Evolutionary conservation across 2,329 filamentous ascomycete genomes (phyloP).

Genomic region (Curvularia lunata): DNA sequence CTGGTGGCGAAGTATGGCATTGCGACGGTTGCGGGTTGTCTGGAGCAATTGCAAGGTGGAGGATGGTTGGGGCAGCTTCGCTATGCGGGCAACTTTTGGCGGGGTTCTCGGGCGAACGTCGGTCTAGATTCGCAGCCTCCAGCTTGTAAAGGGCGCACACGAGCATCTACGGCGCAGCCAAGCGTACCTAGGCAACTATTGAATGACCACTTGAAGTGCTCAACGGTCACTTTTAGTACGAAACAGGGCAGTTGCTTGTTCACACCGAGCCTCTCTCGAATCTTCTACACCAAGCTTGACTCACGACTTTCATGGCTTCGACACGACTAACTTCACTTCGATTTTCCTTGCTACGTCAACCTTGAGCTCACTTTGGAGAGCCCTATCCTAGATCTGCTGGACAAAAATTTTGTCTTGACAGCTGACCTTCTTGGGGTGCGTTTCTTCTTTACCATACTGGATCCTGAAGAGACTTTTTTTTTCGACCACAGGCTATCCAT

Average conservation of each 20-base stretch:
- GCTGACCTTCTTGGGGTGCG: too few species aligned
- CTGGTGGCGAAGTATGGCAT: constrained; percentile 85
- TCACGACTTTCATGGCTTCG: constrained; percentile 1
- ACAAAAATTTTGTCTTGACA: too few species aligned
- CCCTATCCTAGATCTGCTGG: background rate
- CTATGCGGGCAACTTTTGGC: constrained; percentile 37
- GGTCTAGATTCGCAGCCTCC: constrained; percentile 10
- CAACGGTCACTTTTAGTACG: background rate
- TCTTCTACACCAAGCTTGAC: background rate
- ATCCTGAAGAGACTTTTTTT: too few species aligned
- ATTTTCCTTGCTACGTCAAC: background rate
- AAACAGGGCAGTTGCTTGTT: background rate
- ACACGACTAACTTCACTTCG: background rate
- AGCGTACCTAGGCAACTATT: background rate
- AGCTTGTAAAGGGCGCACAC: background rate
- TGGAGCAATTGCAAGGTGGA: constrained; percentile 20
- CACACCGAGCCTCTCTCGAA: background rate
- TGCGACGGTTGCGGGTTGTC: constrained; percentile 19
- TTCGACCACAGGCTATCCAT: too few species aligned
- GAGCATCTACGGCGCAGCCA: background rate
- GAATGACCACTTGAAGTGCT: background rate
- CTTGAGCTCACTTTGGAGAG: background rate
- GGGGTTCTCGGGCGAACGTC: constrained; percentile 31
- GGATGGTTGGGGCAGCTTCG: constrained; percentile 9
- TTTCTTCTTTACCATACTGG: too few species aligned